Conservation (phyloP, 257 asterid genomes). For the Rehmannia glutinosa region DNA sequence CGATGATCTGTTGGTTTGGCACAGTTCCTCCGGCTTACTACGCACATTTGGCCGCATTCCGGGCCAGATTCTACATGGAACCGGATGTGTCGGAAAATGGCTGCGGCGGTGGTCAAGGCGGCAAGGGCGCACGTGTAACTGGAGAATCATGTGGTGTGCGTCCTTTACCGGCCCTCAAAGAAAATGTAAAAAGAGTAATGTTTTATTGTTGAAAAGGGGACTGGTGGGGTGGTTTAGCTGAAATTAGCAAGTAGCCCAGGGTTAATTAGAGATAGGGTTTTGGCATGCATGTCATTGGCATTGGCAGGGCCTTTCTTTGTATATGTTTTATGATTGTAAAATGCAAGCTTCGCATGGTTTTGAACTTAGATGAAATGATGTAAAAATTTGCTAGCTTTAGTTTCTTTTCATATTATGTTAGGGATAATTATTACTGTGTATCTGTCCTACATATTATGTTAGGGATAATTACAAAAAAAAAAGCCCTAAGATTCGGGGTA, state of each 20-base stretch:
- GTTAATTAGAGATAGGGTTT: conserved; percentile 4
- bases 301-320: conserved; percentile 38
- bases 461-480: too few relatives aligned
- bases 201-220: conserved; percentile 67
- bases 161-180: conserved; percentile 87
- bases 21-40: conserved; percentile 98
- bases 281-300: conserved; percentile 11
- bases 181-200: conserved; percentile 95
- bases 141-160: conserved; percentile 68
- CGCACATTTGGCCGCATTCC: conserved; percentile 94
- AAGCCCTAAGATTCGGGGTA: too few relatives aligned
- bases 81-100: conserved; percentile 66
- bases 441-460: too few relatives aligned
- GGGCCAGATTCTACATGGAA: conserved; percentile 93
- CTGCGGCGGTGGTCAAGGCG: conserved; percentile 21
- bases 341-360: conserved; percentile 23
- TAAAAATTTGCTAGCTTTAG: conserved; percentile 29
- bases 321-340: conserved; percentile 26
- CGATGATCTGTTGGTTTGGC: neutral
- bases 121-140: conserved; percentile 33
- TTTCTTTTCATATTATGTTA: too few relatives aligned
- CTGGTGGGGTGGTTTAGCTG: too few relatives aligned
- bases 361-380: conserved; percentile 20
- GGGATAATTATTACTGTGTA: too few relatives aligned
- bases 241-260: conserved; percentile 23